A percentile compares a stretch with the other conserved stretches of the same genome.
phyloP scores from a whole-genome alignment of 1,139 yeast genomes.

The Geotrichum australiense region DNA sequence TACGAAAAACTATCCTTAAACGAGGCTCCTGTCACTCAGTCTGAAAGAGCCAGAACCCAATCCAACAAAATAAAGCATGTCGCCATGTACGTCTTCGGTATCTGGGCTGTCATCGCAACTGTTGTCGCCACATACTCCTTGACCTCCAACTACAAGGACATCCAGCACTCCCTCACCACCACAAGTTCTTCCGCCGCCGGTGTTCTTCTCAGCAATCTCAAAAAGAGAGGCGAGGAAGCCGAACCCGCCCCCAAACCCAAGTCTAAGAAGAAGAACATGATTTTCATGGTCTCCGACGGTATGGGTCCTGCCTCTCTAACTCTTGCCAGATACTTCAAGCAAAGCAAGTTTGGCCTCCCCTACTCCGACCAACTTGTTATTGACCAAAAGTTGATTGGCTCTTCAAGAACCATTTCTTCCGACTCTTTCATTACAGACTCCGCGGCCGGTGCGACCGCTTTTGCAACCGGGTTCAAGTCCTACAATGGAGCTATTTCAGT shows the following conservation, averaged over 20 bases:
- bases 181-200: neutral
- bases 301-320: constrained; percentile 84
- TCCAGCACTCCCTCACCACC: neutral
- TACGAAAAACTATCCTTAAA: constrained; percentile 2
- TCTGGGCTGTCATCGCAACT: constrained; percentile 14
- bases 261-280: constrained; percentile 47
- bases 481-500: constrained; percentile 86
- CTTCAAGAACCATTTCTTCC: constrained; percentile 69
- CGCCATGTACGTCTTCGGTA: constrained; percentile 9
- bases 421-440: constrained; percentile 75
- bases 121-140: constrained; percentile 6
- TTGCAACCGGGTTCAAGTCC: constrained; percentile 68
- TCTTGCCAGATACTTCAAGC: constrained; percentile 64
- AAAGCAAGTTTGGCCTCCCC: constrained; percentile 46
- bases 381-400: constrained; percentile 65
- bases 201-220: neutral
- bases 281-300: constrained; percentile 86
- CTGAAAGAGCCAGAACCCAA: constrained; percentile 1
- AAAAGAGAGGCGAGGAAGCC: neutral
- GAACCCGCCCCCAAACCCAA: neutral
- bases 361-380: constrained; percentile 49
- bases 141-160: neutral
- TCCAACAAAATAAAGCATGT: constrained; percentile 9
- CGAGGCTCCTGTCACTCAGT: neutral
- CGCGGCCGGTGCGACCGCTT: constrained; percentile 94